Evolutionary conservation across 805 yeast species (phyloP), one percentile per base, ranked within the genome.

Genomic region (Starmerella potacharoeniae): DNA sequence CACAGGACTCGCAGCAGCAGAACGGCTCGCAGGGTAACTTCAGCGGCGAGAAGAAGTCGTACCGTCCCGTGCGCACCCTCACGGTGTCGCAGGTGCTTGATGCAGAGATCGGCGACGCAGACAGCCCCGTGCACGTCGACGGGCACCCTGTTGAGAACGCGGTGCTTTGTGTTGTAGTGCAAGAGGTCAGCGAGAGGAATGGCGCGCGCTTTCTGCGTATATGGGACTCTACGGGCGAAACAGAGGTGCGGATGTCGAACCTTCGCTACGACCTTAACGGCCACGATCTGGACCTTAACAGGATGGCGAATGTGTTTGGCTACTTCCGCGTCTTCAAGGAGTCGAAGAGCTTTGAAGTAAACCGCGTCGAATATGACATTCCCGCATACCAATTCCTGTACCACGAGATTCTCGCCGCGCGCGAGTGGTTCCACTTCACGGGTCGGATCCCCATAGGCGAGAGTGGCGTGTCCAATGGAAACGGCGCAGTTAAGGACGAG

Each of bases 221-320:
- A 10, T 86, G 82, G 63, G 90, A 84, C 66, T 85, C 87, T 13
- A 81, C 89, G 0, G 86, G 86, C 1, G 62, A 73, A 1, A 66
- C 77, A 13, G 79, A 78, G n/a, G 72, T 81, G 55, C 71, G 78
- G 54, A 72, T 74, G 55, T 81, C 84, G 82, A 67, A 66, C 59
- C 68, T 69, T 53, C 47, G 48, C 10, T 67, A 36, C 69, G 74
- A 71, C 59, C 58, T 43, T 4, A 22, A 41, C 71, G 47, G 52
- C 69, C 78, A 52, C 69, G 61, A 52, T 5, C 22, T 29, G 29
- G 28, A 39, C 6, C 22, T 37, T 5, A 70, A 68, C 43, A 58
- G 63, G 36, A 82, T 82, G 64, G 83, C 81, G 17, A 72, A 71
- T 49, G 79, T 80, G 3, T 69, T 69, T 41, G 79, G 78, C 11